Conservation (phyloP, 2,329 filamentous ascomycete genomes). For the Aspergillus sp. region DNA sequence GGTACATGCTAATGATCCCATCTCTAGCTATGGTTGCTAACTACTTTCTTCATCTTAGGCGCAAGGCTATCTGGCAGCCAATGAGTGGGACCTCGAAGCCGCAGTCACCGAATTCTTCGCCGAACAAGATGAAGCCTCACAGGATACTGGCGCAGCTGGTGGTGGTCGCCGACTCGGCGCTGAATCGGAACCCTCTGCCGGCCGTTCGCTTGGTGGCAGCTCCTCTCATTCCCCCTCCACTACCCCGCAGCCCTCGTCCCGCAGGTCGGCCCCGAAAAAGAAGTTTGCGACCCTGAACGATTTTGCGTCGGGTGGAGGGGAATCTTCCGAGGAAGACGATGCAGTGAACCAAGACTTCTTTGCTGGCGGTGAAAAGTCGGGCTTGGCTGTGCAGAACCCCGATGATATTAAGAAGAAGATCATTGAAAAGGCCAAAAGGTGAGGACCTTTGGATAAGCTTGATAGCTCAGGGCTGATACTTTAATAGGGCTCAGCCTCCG, state of each 20-base stretch:
- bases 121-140: conserved; percentile 45
- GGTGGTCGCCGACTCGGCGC: conserved; percentile 30
- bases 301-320: conserved; percentile 42
- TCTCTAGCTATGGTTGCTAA: conserved; percentile 4
- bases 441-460: conserved; percentile 9
- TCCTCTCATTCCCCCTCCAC: conserved; percentile 33
- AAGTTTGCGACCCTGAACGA: conserved; percentile 53
- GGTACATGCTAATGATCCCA: conserved; percentile 37
- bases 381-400: conserved; percentile 67
- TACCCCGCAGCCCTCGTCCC: conserved; percentile 33
- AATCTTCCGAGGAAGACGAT: conserved; percentile 54
- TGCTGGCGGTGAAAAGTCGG: conserved; percentile 67
- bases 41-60: conserved; percentile 54
- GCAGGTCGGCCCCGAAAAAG: conserved; percentile 40
- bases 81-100: conserved; percentile 66
- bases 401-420: conserved; percentile 57
- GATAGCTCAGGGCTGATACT: not conserved
- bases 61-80: conserved; percentile 64
- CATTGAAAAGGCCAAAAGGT: conserved; percentile 49
- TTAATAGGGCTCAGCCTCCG: conserved; percentile 33
- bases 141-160: conserved; percentile 33
- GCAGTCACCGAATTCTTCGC: conserved; percentile 65
- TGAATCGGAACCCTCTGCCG: conserved; percentile 27
- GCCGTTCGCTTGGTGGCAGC: conserved; percentile 37
- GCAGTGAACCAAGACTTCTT: conserved; percentile 60